Evolutionary conservation across 1,284 basidiomycete genomes (phyloP), one percentile per base, ranked within the genome.

Genomic region (Rhodotorula sp.): DNA sequence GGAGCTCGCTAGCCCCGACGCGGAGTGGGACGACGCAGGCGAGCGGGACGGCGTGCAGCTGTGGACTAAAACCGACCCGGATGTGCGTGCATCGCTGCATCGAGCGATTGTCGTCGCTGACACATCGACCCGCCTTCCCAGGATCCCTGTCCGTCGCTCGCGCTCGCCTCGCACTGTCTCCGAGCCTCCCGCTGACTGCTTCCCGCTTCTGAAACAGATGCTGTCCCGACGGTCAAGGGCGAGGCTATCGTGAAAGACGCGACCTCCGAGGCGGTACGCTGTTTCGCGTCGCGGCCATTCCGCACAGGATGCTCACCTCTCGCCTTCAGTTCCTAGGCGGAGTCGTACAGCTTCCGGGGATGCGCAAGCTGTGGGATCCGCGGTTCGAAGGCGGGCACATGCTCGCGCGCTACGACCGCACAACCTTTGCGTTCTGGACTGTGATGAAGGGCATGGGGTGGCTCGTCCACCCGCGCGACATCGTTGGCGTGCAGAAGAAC

Each of bases 201-300:
- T 3, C 49, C 25, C 44, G 21, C 7, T 25, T 17, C 52, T 9
- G 7, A 7, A 14, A 21, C 54, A 75, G 74, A 75, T 45, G 69
- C 64, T 4, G 68, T 75, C 0, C 74, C 74, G 21, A 75, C 67
- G 7, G 74, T 75, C 53, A 71, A 69, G 42, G 74, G 74, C 13
- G 74, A 71, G 21, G 57, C 58, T 1, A 1, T 73, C 13, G 65
- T 75, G 44, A 53, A 66, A 41, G 59, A 48, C 25, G 57, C 50
- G 1, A 65, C 61, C 1, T 58, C 69, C 1, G 72, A 71, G 16
- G 72, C 67, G 17, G 73, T 57, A 46, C 19, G 58, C 53, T 54
- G 25, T 49, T 27, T 45, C 49, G 23, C 25, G 3, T 19, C 48
- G 10, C 58, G 4, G 25, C 13, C 25, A 8, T 7, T 16, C 1